A percentile compares a stretch with the other conserved stretches of the same genome.
Evolutionary conservation across 192 early-diverging fungal genomes (phyloP).

Genomic region (Coemansia sp.): DNA sequence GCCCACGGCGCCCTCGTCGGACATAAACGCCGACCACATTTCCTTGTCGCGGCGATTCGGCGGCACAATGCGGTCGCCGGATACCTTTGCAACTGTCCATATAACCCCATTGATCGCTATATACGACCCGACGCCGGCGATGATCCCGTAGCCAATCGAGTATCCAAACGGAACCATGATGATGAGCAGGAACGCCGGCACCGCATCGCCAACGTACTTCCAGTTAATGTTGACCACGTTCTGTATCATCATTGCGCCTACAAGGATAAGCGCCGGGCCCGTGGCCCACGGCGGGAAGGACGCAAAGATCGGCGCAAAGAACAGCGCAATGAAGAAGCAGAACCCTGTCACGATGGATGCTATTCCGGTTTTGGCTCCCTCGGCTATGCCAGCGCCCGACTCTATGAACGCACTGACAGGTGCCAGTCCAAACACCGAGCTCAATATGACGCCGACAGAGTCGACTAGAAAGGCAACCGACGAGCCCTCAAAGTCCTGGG

Average conservation of each 20-base stretch:
- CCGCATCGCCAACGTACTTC: slow-evolving; percentile 72
- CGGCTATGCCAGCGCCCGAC: slow-evolving; percentile 78
- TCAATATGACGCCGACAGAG: slow-evolving; percentile 64
- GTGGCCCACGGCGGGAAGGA: slow-evolving; percentile 84
- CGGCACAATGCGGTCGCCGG: slow-evolving; percentile 56
- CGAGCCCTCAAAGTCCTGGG: slow-evolving; percentile 74
- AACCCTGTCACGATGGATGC: slow-evolving; percentile 66
- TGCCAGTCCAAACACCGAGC: slow-evolving; percentile 70
- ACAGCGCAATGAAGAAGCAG: slow-evolving; percentile 74
- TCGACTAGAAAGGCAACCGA: slow-evolving; percentile 73
- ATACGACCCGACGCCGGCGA: slow-evolving; percentile 69
- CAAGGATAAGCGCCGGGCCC: slow-evolving; percentile 74
- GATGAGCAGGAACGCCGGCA: slow-evolving; percentile 77
- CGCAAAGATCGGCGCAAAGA: slow-evolving; percentile 84
- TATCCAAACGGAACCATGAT: slow-evolving; percentile 79
- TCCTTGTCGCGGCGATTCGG: slow-evolving; percentile 44
- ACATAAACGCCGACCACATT: slow-evolving; percentile 44
- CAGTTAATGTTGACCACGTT: slow-evolving; percentile 73
- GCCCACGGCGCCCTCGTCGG: slow-evolving; percentile 29
- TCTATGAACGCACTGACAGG: slow-evolving; percentile 80
- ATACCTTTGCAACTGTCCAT: slow-evolving; percentile 58
- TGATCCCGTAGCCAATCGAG: slow-evolving; percentile 78
- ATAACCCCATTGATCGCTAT: slow-evolving; percentile 67
- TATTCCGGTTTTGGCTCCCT: slow-evolving; percentile 77
- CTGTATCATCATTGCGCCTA: slow-evolving; percentile 79